Evolutionary conservation across 805 yeast species (phyloP).

Genomic region (Pichia gijzeniarum): DNA sequence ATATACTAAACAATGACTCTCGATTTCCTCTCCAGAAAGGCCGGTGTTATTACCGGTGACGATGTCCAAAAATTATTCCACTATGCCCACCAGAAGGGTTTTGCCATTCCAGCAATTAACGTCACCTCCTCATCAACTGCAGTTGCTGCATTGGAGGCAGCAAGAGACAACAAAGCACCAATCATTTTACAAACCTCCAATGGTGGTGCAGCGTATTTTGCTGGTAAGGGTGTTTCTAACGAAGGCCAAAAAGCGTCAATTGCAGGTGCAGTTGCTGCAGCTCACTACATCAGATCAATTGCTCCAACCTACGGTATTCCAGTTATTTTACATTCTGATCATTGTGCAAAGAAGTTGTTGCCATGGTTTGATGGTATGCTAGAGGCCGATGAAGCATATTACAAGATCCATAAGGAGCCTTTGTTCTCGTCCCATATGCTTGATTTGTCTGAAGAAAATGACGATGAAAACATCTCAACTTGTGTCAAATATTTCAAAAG

Average conservation of each 20-base stretch:
- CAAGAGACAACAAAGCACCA: slow-evolving; percentile 91
- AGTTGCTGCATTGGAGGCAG: slow-evolving; percentile 95
- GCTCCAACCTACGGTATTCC: slow-evolving; percentile 97
- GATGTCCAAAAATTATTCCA: slow-evolving; percentile 83
- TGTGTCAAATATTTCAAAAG: slow-evolving; percentile 94
- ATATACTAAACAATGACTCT: no score
- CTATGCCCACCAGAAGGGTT: slow-evolving; percentile 88
- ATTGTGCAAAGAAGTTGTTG: slow-evolving; percentile 95
- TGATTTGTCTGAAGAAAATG: slow-evolving; percentile 94
- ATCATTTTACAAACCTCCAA: slow-evolving; percentile 94
- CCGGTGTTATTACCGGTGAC: slow-evolving; percentile 99
- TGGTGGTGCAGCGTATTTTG: slow-evolving; percentile 99
- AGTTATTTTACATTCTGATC: slow-evolving; percentile 95
- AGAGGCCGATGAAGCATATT: slow-evolving; percentile 92
- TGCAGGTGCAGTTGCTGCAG: slow-evolving; percentile 94
- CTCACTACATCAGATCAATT: slow-evolving; percentile 92
- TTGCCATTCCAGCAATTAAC: slow-evolving; percentile 98
- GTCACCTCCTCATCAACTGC: slow-evolving; percentile 97
- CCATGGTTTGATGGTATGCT: slow-evolving; percentile 99
- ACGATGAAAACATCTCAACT: slow-evolving; percentile 89
- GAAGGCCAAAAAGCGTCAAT: slow-evolving; percentile 90
- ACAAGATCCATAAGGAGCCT: slow-evolving; percentile 82
- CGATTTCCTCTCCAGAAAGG: slow-evolving; percentile 79
- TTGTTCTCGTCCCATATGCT: slow-evolving; percentile 98
- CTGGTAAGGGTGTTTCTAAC: slow-evolving; percentile 98